Conservation (phyloP, 108 stramenopile species). For the Chaetoceros tenuissimus region DNA sequence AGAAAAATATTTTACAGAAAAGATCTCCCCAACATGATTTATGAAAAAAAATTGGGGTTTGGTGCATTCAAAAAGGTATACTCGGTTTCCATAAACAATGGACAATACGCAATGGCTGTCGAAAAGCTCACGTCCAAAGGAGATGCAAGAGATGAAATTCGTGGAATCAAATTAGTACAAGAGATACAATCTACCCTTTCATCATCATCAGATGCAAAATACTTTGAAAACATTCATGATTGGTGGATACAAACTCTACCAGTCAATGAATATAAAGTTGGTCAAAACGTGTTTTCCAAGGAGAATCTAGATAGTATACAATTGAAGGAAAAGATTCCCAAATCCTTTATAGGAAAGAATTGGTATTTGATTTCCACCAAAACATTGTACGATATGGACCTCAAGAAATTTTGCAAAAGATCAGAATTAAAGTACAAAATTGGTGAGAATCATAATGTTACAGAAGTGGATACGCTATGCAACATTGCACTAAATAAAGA, state of each 20-base stretch:
- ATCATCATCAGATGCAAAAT: not conserved
- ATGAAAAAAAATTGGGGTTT: conserved; percentile 5
- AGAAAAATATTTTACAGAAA: conserved; percentile 1
- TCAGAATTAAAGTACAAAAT: not conserved
- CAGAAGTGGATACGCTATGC: not conserved
- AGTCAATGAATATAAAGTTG: conserved; percentile 3
- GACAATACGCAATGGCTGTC: conserved; percentile 1
- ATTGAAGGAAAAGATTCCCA: conserved; percentile 3
- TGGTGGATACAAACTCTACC: conserved; percentile 15
- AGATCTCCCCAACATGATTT: conserved; percentile 1
- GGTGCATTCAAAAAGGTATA: conserved; percentile 22
- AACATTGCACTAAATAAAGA: too few relatives aligned
- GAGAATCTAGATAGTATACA: not conserved
- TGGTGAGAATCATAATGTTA: not conserved
- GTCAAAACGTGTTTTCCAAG: not conserved
- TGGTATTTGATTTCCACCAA: conserved; percentile 12
- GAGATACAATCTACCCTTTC: not conserved
- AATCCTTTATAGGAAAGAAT: conserved; percentile 4
- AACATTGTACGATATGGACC: conserved; percentile 17
- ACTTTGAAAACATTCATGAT: conserved; percentile 10
- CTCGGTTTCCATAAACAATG: conserved; percentile 8
- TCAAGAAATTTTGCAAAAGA: conserved; percentile 4
- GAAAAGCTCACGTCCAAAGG: conserved; percentile 4
- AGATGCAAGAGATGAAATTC: conserved; percentile 5
- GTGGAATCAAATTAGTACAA: conserved; percentile 5